Base-by-base conservation (phyloP, 2,329 filamentous ascomycete species). In the Aureobasidium vineae region DNA sequence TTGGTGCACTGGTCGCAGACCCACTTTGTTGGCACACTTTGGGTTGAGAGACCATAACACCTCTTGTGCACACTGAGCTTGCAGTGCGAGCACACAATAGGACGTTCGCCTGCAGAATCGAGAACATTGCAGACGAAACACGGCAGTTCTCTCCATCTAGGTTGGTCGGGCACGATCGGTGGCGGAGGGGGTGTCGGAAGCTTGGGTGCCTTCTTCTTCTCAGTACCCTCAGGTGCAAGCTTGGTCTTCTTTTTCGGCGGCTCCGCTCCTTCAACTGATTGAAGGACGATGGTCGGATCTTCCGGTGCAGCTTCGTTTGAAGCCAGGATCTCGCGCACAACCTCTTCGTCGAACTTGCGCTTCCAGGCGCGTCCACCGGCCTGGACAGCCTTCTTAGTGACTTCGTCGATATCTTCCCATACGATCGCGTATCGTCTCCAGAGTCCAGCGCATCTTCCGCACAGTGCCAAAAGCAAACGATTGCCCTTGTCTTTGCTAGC, bases 391-490 rank as follows among this genome's bases (percentile, higher is more conserved):
- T 97, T 96, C 80, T 93, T 96, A 45, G 89, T 86, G 43, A 97
- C 86, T 72, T 98, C 94, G 49, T 98, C 95, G 16, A 92, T 85
- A 70, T 96, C 91, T 77, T 98, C 95, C 88, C 92, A 99, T 71
- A 96, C 91, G 69, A 99, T 92, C 19, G 90, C 94, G 77, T 99
- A 99, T 70, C 94, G 91, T 59, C 95, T 89, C 95, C 95, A 99
- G 10, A 99, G 82, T 73, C 95, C 88, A 31, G 93, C 93, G 74
- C 95, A 99, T 68, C 94, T 88, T 67, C 92, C 85, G 75, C 95
- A 99, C 5, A 99, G 84, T 3, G 94, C 93, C 57, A 93, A 85
- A 21, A 96, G 86, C 41, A 90, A 87, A 71, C 90, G 87, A 19
- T 84, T 82, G 15, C 86, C 86, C 75, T 94, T 96, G 70, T 97